Conservation (phyloP, 106 monocot species). For the Phalaenopsis aphrodite region DNA sequence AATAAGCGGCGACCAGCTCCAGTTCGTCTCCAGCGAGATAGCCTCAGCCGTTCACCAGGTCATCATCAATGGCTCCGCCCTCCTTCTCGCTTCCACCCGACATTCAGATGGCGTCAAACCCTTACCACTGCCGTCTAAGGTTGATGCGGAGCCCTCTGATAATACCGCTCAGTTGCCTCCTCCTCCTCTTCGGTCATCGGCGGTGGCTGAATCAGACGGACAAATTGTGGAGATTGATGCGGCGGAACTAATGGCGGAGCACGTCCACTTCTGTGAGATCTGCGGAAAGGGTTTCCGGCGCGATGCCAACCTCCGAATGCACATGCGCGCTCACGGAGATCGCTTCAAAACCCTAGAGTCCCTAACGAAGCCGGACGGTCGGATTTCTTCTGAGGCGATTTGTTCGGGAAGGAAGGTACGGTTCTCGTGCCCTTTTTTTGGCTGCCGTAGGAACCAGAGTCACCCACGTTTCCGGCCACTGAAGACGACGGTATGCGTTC, state of each 20-base stretch:
- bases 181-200: background rate
- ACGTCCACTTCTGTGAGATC: conserved; percentile 46
- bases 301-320: conserved; percentile 76
- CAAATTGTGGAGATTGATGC: conserved; percentile 50
- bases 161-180: background rate
- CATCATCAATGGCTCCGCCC: conserved; percentile 38
- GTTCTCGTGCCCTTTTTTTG: conserved; percentile 49
- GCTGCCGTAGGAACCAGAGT: conserved; percentile 53
- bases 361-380: conserved; percentile 19
- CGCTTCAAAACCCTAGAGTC: conserved; percentile 47
- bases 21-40: conserved; percentile 34
- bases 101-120: background rate
- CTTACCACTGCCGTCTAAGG: background rate
- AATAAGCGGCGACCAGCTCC: conserved; percentile 20
- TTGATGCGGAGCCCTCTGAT: background rate
- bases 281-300: conserved; percentile 78
- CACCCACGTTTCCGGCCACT: conserved; percentile 51
- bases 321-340: conserved; percentile 72
- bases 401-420: background rate
- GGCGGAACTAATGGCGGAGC: conserved; percentile 37
- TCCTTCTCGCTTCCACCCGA: conserved; percentile 26
- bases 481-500: conserved; percentile 53
- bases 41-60: conserved; percentile 40
- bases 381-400: background rate
- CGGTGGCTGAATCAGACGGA: conserved; percentile 9